Evolutionary conservation across 2,329 filamentous ascomycete genomes (phyloP), one percentile per base, ranked within the genome.

Genomic region (Phyllosticta ampelicida): DNA sequence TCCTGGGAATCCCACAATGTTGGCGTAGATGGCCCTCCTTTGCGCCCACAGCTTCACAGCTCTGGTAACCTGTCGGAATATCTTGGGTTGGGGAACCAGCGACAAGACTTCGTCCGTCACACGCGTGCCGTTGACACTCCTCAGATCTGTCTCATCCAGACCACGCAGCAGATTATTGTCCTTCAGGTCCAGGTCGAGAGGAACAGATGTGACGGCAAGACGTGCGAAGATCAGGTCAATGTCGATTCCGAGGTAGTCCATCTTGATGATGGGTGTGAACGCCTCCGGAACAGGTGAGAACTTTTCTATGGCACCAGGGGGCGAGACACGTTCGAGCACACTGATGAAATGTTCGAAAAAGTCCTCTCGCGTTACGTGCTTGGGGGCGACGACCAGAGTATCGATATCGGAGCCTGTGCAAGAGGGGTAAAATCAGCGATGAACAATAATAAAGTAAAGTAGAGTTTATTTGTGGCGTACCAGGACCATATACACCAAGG

Each of bases 11-110:
- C 94, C 94, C 73, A 96, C 90, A 62, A 97, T 91, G 67, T 96
- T 96, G 63, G 90, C 90, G 69, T 97, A 97, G 53, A 97, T 90
- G 87, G 55, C 86, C 75, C 79, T 68, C 77, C 80, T 84, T 68
- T 95, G 89, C 9, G 94, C 91, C 94, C 94, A 99, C 8, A 99
- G 80, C 74, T 99, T 99, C 76, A 99, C 89, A 13, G 90, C 91
- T 54, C 94, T 84, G 61, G 97, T 73, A 9, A 94, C 94, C 62
- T 91, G 83, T 62, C 90, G 86, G 73, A 99, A 99, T 3, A 90
- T 90, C 65, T 87, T 90, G 65, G 86, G 82, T 69, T 97, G 89
- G 1, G 94, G 94, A 2, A 99, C 91, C 9, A 96, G 78, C 52
- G 85, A 82, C 49, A 99, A 76, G 54, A 99, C 95, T 69, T 96